Conservation (phyloP, 495 filamentous ascomycete species). For the Terfezia boudieri region DNA sequence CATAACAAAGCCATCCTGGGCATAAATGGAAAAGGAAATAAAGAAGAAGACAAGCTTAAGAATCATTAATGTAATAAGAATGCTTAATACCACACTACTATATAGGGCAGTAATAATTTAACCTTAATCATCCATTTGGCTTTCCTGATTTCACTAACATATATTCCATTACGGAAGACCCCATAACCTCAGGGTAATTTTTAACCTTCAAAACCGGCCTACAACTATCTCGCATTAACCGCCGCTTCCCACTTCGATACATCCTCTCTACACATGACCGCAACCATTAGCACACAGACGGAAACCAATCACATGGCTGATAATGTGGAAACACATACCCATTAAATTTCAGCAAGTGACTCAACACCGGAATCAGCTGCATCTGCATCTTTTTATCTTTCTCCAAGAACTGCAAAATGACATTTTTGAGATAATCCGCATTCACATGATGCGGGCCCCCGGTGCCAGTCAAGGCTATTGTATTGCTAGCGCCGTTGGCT, state of each 20-base stretch:
- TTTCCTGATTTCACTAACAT: too few relatives aligned
- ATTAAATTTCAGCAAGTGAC: constrained; percentile 79
- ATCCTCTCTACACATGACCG: neutral
- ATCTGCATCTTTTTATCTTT: constrained; percentile 76
- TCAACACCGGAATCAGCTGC: constrained; percentile 78
- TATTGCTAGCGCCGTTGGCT: constrained; percentile 13
- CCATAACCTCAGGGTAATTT: too few relatives aligned
- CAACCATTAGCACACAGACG: neutral
- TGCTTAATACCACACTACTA: too few relatives aligned
- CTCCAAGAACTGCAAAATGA: constrained; percentile 84
- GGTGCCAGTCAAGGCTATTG: neutral
- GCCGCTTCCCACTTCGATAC: constrained; percentile 1
- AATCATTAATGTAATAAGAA: too few relatives aligned
- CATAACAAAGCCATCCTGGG: too few relatives aligned
- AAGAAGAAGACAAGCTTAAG: too few relatives aligned
- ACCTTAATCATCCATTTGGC: too few relatives aligned
- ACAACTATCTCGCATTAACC: neutral
- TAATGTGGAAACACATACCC: constrained; percentile 21
- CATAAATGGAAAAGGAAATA: too few relatives aligned
- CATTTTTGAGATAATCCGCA: constrained; percentile 82
- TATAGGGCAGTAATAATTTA: too few relatives aligned
- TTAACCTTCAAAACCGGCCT: too few relatives aligned
- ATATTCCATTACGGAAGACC: too few relatives aligned
- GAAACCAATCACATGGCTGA: too few relatives aligned
- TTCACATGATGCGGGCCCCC: constrained; percentile 26